Percentiles rank a stretch among this genome's conserved stretches.
Evolutionary conservation across 2,329 filamentous ascomycete species (phyloP).

Genomic region (Colletotrichum paranaense): DNA sequence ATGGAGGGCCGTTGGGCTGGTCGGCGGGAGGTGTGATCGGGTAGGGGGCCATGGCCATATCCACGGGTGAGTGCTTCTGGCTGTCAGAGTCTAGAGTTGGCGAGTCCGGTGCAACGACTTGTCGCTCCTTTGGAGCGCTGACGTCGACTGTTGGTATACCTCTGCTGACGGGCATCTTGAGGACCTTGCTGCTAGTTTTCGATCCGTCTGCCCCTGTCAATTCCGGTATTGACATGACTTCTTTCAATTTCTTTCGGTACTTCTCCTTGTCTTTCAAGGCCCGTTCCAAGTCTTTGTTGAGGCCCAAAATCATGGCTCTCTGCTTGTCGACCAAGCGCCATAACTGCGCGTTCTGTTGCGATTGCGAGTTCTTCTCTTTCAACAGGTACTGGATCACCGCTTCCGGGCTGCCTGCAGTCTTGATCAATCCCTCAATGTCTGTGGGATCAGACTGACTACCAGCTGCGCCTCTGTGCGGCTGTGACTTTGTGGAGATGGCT

Average conservation of each 20-base stretch:
- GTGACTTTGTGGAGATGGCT: constrained; percentile 71
- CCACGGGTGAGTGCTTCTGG: constrained; percentile 67
- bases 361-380: constrained; percentile 90
- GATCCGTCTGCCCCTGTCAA: constrained; percentile 44
- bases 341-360: constrained; percentile 90
- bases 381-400: constrained; percentile 88
- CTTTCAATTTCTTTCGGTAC: constrained; percentile 91
- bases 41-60: constrained; percentile 70
- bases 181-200: constrained; percentile 20
- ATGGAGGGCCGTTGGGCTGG: constrained; percentile 51
- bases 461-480: constrained; percentile 68
- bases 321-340: constrained; percentile 98
- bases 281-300: constrained; percentile 94
- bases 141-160: constrained; percentile 41
- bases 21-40: constrained; percentile 73
- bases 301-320: constrained; percentile 88
- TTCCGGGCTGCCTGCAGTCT: constrained; percentile 88
- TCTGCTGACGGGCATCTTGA: constrained; percentile 36
- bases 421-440: constrained; percentile 83
- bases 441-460: constrained; percentile 71
- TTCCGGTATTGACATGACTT: constrained; percentile 63
- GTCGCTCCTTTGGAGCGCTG: constrained; percentile 44
- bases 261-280: constrained; percentile 94
- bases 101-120: constrained; percentile 56
- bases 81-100: constrained; percentile 63